Conservation (phyloP, 129 eudicot genomes). For the Flaveria brownii region DNA sequence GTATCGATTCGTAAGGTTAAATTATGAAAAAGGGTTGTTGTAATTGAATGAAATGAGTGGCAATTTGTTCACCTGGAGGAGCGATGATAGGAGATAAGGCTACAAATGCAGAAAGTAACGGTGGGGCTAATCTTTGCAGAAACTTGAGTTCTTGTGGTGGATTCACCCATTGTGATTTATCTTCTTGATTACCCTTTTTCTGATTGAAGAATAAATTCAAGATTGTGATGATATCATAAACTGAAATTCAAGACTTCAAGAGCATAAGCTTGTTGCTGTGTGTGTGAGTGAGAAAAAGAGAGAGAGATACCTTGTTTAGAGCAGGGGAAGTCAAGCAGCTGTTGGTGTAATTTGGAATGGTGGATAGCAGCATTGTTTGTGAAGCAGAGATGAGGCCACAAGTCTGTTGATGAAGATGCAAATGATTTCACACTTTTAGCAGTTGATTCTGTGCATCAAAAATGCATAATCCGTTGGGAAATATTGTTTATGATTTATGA, state of each 20-base stretch:
- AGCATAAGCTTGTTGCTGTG: conserved; percentile 26
- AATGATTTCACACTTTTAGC: neutral
- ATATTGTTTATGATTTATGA: neutral
- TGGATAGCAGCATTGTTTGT: conserved; percentile 35
- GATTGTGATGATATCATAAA: neutral
- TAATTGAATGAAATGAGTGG: conserved; percentile 18
- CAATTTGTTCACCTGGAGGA: conserved; percentile 47
- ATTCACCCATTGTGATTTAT: conserved; percentile 9
- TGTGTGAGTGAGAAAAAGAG: neutral
- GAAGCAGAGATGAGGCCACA: neutral
- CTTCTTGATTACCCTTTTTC: conserved; percentile 36
- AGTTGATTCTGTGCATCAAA: neutral
- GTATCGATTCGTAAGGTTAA: neutral
- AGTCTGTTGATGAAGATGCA: neutral
- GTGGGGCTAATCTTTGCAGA: conserved; percentile 50
- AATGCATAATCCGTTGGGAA: neutral
- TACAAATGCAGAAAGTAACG: conserved; percentile 57
- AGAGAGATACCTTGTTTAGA: conserved; percentile 39
- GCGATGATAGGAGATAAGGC: conserved; percentile 62
- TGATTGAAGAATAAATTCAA: conserved; percentile 12
- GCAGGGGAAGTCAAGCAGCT: conserved; percentile 21
- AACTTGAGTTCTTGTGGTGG: conserved; percentile 39
- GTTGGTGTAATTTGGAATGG: conserved; percentile 30
- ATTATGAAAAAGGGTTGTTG: neutral
- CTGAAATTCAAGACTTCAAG: neutral